Evolutionary conservation across 345 rosid species (phyloP).

Genomic region (Laguncularia racemosa): DNA sequence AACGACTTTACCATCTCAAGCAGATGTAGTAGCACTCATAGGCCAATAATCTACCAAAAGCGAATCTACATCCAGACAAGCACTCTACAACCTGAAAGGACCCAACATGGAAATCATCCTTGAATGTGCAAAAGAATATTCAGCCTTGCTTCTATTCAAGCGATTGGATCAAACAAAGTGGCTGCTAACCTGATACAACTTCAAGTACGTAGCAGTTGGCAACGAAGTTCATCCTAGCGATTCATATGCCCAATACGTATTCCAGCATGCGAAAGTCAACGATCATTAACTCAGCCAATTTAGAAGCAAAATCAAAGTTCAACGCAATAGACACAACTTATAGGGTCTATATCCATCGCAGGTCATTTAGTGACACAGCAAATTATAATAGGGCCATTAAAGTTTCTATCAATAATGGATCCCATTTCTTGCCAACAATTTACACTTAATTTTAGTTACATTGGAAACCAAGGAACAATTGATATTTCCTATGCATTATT

Average conservation of each 20-base stretch:
- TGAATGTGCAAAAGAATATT: slow-evolving; percentile 25
- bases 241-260: slow-evolving; percentile 5
- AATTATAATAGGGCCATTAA: slow-evolving; percentile 21
- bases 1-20: slow-evolving; percentile 27
- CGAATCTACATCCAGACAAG: slow-evolving; percentile 28
- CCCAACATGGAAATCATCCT: slow-evolving; percentile 28
- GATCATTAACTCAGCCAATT: slow-evolving; percentile 11
- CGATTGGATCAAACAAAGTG: slow-evolving; percentile 28
- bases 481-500: slow-evolving; percentile 20
- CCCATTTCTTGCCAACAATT: slow-evolving; percentile 24
- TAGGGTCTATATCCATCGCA: slow-evolving; percentile 21
- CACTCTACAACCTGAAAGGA: slow-evolving; percentile 31
- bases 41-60: slow-evolving; percentile 18
- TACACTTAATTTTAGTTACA: slow-evolving; percentile 22
- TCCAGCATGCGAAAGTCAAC: slow-evolving; percentile 21
- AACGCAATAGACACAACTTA: slow-evolving; percentile 18
- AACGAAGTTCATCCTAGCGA: slow-evolving; percentile 32
- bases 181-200: slow-evolving; percentile 18
- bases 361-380: slow-evolving; percentile 4
- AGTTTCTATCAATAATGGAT: slow-evolving; percentile 11
- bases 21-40: slow-evolving; percentile 21
- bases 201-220: slow-evolving; percentile 45
- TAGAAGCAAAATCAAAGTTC: slow-evolving; percentile 26
- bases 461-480: not conserved
- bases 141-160: slow-evolving; percentile 18